Evolutionary conservation across 768 basidiomycete species (phyloP), one percentile per base, ranked within the genome.

Genomic region (Scleroderma bovista): DNA sequence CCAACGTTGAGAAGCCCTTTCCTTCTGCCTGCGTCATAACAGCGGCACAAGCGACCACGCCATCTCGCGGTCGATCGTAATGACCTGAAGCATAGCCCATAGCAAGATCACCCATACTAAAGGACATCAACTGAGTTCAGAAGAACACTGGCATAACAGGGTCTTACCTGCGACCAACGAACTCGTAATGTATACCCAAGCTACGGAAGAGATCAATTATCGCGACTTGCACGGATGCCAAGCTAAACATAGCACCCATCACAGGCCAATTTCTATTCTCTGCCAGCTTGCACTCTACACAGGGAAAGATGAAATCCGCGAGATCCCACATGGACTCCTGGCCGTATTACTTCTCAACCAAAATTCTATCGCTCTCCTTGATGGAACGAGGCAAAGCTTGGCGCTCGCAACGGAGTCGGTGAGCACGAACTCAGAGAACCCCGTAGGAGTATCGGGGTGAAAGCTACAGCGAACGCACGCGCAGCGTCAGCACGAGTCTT

Each of bases 31-130:
- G 42, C 16, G 31, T 56, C 69, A 69, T 71, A 16, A 69, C 65
- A n/a, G 59, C 60, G 4, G 68, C 68, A 51, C 69, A 57, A 37
- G 69, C 69, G 11, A 60, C 67, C 65, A 71, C n/a, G 67, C 59
- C 53, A 61, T 68, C 47, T 68, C 58, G 42, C 60, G 69, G 41
- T 69, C 59, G 34, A 38, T 69, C 59, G 34, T 66, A 66, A 20
- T 71, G 62, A 10, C 70, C 69, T 2, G 70, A 64, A 12, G 69
- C 67, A 23, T 71, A 71, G 37, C 67, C 60, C 60, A 70, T 70
- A 3, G 65, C 69, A 38, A 70, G 66, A 44, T 71, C 69, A 24
- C 69, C 67, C n/a, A 63, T 53, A 56, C 56, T 59, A 20, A 10
- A 40, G 34, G n/a, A 11, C 16, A 13, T 40, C 59, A 42, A 66